Evolutionary conservation across 1,139 yeast species (phyloP), one percentile per base, ranked within the genome.

Genomic region (Zygosaccharomyces sapae): DNA sequence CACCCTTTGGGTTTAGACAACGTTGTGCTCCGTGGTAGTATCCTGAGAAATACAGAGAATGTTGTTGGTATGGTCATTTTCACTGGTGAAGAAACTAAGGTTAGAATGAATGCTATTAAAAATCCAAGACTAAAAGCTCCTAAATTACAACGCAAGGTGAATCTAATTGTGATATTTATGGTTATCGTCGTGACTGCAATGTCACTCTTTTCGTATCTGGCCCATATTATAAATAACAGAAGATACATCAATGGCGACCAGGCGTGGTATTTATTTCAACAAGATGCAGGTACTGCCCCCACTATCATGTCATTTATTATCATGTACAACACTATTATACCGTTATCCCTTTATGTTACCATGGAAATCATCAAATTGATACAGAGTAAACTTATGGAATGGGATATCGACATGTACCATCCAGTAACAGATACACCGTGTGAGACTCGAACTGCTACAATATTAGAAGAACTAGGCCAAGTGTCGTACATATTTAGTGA

Each of bases 291-390:
- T n/a, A 78, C 80, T 10, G 94, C 95, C 1, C 86, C 97, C 1
- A 87, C 95, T 0, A 75, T 92, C 42, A 89, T 92, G 96, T 90
- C 97, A 1, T 92, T 86, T 66, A 84, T 94, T 55, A 92, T 92
- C 71, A 90, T 92, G 97, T 92, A 84, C 71, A 92, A 94, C 62
- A 92, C 98, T 0, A 75, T 94, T 70, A 94, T 94, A 63, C 98
- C 98, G 0, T 73, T 94, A 34, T 92, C 98, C 0, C 77, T 94
- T 38, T 94, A 94, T 62, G 97, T 94, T 27, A 89, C 97, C 0
- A 86, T 92, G 90, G 99, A 94, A 63, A 84, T 92, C 52, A 89
- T 92, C 61, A 92, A 92, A 63, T 85, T 86, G 3, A 80, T 85
- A 70, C 98, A 94, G 65, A 76, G 89, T 66, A 67, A 83, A 38